Evolutionary conservation across 129 eudicot species (phyloP).

Genomic region (Gnaphalium uliginosum): DNA sequence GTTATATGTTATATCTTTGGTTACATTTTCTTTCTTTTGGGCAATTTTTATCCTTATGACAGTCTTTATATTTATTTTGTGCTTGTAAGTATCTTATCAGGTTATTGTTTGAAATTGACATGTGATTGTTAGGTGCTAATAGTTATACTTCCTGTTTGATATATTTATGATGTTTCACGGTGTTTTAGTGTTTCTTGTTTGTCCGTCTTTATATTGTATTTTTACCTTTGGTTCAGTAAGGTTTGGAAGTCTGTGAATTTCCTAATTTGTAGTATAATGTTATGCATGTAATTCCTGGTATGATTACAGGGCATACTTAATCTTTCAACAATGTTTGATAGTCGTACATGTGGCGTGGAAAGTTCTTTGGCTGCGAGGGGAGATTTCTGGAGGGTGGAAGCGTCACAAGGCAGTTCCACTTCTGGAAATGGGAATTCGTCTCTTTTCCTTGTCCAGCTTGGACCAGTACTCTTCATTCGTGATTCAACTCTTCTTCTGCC

Average conservation of each 20-base stretch:
- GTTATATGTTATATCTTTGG: too few relatives aligned
- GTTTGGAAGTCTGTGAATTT: background rate
- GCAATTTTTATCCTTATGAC: too few relatives aligned
- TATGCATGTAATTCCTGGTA: background rate
- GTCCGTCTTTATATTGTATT: background rate
- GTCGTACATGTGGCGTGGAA: conserved; percentile 61
- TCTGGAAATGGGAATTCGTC: conserved; percentile 66
- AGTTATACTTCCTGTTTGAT: background rate
- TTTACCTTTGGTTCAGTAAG: background rate
- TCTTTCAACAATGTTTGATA: conserved; percentile 66
- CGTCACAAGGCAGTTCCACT: conserved; percentile 67
- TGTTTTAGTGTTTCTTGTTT: background rate
- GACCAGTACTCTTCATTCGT: conserved; percentile 81
- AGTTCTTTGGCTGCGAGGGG: conserved; percentile 82
- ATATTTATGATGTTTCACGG: background rate
- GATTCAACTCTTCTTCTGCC: conserved; percentile 89
- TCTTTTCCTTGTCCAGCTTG: conserved; percentile 79
- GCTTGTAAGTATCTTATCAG: background rate
- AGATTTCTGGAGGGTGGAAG: conserved; percentile 87
- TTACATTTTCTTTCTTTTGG: too few relatives aligned
- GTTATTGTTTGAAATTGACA: background rate
- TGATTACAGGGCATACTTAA: conserved; percentile 64
- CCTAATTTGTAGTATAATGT: background rate
- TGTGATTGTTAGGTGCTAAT: background rate
- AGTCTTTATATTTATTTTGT: background rate